phyloP scores from a whole-genome alignment of 495 filamentous ascomycete species.

The Aspergillus biplanus region DNA sequence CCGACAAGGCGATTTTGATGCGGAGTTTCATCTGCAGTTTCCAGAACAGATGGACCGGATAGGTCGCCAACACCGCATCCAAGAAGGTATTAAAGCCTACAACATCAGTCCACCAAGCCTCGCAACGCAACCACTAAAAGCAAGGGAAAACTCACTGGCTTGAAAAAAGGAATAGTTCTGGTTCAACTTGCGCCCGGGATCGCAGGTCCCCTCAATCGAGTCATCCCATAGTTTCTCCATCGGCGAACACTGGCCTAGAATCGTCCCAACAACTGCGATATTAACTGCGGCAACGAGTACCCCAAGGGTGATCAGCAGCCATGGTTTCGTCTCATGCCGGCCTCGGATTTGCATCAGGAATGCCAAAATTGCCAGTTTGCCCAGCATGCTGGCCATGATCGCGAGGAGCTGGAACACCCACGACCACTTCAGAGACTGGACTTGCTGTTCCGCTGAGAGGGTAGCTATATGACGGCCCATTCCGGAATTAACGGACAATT shows the following conservation, averaged over 20 bases:
- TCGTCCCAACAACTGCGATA: conserved; percentile 27
- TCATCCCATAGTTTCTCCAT: conserved; percentile 35
- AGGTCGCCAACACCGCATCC: conserved; percentile 37
- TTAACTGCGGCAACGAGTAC: conserved; percentile 28
- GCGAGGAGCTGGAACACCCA: conserved; percentile 39
- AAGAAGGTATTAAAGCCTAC: conserved; percentile 34
- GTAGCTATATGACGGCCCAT: conserved; percentile 32
- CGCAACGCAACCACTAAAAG: background rate
- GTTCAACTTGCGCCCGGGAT: conserved; percentile 27
- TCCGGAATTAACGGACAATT: conserved; percentile 28
- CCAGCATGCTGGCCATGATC: conserved; percentile 30
- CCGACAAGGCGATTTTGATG: conserved; percentile 34
- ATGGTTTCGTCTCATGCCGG: conserved; percentile 29
- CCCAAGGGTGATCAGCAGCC: conserved; percentile 33
- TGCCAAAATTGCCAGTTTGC: conserved; percentile 38
- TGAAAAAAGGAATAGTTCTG: conserved; percentile 35
- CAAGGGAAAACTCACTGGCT: conserved; percentile 25
- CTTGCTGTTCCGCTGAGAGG: conserved; percentile 21
- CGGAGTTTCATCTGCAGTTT: conserved; percentile 36
- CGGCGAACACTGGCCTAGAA: conserved; percentile 32
- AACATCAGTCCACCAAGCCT: background rate
- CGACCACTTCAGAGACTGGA: conserved; percentile 31
- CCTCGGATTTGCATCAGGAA: conserved; percentile 38
- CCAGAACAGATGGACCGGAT: conserved; percentile 39
- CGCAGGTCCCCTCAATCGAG: conserved; percentile 27